These are phyloP conservation scores for Curvularia hawaiiensis DNA, from an alignment of 2,329 filamentous ascomycete genomes.

Conservation along the genomic window DNA sequence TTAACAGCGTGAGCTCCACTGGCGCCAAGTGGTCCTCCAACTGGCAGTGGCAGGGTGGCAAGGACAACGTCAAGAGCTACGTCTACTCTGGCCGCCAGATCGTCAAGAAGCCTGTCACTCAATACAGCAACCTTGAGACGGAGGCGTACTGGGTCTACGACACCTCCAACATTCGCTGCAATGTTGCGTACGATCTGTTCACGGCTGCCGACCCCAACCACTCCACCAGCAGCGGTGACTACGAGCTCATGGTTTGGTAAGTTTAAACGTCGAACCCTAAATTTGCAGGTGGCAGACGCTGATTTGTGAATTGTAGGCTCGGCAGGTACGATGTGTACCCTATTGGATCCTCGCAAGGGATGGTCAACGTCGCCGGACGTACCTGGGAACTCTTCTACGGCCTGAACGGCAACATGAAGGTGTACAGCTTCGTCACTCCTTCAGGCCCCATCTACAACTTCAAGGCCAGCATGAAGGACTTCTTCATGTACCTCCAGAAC, in stretches of 20 bases:
- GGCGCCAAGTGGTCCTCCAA: slow-evolving; percentile 24
- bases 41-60: slow-evolving; percentile 27
- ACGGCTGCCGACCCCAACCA: slow-evolving; percentile 29
- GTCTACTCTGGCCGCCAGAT: slow-evolving; percentile 28
- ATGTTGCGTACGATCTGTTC: slow-evolving; percentile 38
- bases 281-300: neutral
- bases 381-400: slow-evolving; percentile 63
- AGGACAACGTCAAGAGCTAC: slow-evolving; percentile 35
- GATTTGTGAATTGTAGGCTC: slow-evolving; percentile 15
- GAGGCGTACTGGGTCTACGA: slow-evolving; percentile 29
- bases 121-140: slow-evolving; percentile 28
- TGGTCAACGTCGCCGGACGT: slow-evolving; percentile 54
- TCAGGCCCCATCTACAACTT: slow-evolving; percentile 53
- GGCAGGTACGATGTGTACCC: slow-evolving; percentile 25
- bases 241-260: slow-evolving; percentile 35
- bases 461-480: slow-evolving; percentile 60
- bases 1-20: slow-evolving; percentile 20
- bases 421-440: slow-evolving; percentile 63
- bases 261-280: neutral
- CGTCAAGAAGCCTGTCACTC: slow-evolving; percentile 22
- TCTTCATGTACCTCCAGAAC: slow-evolving; percentile 61
- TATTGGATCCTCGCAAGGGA: slow-evolving; percentile 25
- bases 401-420: slow-evolving; percentile 61
- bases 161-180: slow-evolving; percentile 22
- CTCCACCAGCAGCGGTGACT: slow-evolving; percentile 31